phyloP scores from a whole-genome alignment of 441 rosid genomes.

The Arabidopsis hybrid region DNA sequence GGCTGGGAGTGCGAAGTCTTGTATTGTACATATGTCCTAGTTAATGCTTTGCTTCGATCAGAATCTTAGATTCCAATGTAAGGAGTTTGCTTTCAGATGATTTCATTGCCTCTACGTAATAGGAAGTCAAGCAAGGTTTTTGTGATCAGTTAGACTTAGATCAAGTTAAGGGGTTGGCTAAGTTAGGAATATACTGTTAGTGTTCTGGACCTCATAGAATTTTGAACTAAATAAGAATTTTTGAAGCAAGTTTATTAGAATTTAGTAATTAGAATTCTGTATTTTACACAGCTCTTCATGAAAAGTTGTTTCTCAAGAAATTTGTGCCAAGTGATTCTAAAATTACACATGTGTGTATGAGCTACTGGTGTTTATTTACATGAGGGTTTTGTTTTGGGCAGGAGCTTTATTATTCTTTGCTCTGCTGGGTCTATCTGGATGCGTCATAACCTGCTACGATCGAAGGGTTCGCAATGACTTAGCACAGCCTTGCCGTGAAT shows the following conservation, averaged over 20 bases:
- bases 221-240: background rate
- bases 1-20: slow-evolving; percentile 4
- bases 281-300: background rate
- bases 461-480: slow-evolving; percentile 97
- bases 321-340: slow-evolving; percentile 12
- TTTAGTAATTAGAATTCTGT: background rate
- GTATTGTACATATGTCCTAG: background rate
- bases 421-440: slow-evolving; percentile 97
- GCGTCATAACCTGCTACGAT: slow-evolving; percentile 99
- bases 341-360: background rate
- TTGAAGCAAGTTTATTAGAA: background rate
- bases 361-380: background rate
- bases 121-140: slow-evolving; percentile 3
- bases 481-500: slow-evolving; percentile 98
- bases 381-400: slow-evolving; percentile 45
- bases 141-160: background rate
- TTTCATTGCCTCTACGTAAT: background rate
- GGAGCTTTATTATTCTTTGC: slow-evolving; percentile 97
- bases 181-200: background rate
- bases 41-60: background rate
- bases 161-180: background rate
- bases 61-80: background rate
- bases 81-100: background rate
- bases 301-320: background rate
- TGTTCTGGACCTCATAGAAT: background rate